These are phyloP conservation scores for Mrakia blollopis DNA, from an alignment of 768 basidiomycete genomes.

Conservation along the genomic window DNA sequence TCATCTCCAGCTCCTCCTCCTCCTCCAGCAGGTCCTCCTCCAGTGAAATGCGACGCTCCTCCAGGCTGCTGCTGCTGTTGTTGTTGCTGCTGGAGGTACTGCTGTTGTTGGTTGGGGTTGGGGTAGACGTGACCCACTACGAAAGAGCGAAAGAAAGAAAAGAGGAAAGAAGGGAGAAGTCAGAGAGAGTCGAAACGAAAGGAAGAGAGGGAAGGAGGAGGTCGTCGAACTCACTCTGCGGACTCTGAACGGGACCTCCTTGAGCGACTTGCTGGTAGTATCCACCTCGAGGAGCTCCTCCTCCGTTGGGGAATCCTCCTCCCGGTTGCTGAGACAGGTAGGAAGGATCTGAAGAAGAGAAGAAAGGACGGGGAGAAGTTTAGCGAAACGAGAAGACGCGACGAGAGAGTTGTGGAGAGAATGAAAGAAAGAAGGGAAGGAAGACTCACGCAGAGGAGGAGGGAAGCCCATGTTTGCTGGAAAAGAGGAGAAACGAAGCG, in stretches of 20 bases:
- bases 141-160: background rate
- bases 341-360: background rate
- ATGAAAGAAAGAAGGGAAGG: background rate
- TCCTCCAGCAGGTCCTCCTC: background rate
- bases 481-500: background rate
- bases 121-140: slow-evolving; percentile 26
- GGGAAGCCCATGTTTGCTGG: background rate
- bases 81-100: background rate
- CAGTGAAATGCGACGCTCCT: background rate
- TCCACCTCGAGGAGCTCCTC: background rate
- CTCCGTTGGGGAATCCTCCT: slow-evolving; percentile 8
- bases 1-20: slow-evolving; percentile 1
- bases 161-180: background rate
- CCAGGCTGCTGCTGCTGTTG: background rate
- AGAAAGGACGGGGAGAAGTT: background rate
- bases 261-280: slow-evolving; percentile 16
- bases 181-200: background rate
- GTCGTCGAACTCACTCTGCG: slow-evolving; percentile 27
- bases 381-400: background rate
- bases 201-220: background rate
- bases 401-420: background rate
- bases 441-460: background rate
- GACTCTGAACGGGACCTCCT: slow-evolving; percentile 21
- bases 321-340: slow-evolving; percentile 1
- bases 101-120: slow-evolving; percentile 1